phyloP scores from a whole-genome alignment of 1,284 basidiomycete genomes.

The Irpex sp. region DNA sequence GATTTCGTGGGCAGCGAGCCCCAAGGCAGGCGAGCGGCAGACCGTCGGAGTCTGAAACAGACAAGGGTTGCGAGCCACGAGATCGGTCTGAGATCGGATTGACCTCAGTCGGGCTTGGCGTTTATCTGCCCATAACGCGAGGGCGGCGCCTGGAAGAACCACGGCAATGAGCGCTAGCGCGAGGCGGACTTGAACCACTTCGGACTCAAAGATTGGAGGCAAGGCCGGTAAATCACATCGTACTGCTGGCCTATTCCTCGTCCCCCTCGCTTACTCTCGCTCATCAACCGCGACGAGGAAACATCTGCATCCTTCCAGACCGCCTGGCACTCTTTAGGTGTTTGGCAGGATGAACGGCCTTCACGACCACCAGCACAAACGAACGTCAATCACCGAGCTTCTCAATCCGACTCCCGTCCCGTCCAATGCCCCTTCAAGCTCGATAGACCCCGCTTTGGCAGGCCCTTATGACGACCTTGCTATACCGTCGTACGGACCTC shows the following conservation, averaged over 20 bases:
- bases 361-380: conserved; percentile 44
- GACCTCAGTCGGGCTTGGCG: background rate
- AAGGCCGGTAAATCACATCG: conserved; percentile 1
- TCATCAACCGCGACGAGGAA: conserved; percentile 1
- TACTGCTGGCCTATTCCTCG: background rate
- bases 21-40: background rate
- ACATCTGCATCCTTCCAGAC: conserved; percentile 12
- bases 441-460: conserved; percentile 27
- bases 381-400: conserved; percentile 50
- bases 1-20: background rate
- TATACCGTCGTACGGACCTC: conserved; percentile 22
- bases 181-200: conserved; percentile 13
- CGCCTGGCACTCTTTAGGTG: conserved; percentile 3
- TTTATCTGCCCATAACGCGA: conserved; percentile 3
- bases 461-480: conserved; percentile 41
- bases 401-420: conserved; percentile 37
- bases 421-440: conserved; percentile 24
- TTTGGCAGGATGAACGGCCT: conserved; percentile 38
- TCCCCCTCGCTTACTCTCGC: conserved; percentile 11
- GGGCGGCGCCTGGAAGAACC: conserved; percentile 2
- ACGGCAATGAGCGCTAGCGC: background rate
- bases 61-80: background rate
- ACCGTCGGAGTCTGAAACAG: background rate
- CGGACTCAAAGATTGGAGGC: conserved; percentile 12
- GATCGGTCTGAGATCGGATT: background rate